Evolutionary conservation across 78 protist genomes (phyloP), one percentile per base, ranked within the genome.

Genomic region (Dictyostelium brefeldianum): DNA sequence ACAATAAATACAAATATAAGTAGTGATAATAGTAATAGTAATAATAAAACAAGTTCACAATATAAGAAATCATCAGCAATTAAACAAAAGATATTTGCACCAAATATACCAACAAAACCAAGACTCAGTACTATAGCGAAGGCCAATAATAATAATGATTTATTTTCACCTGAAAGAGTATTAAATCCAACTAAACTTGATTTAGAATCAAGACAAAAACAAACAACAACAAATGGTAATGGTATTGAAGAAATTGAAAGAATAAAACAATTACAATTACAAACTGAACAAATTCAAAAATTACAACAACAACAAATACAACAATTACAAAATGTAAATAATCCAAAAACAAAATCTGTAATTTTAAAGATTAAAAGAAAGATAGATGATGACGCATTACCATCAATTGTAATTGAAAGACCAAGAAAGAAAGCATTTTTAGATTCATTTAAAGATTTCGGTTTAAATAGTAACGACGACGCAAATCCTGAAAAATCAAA

Each of bases 291-390:
- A 59, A 17, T 29, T 3, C 27, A 17, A 64, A 47, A 15, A 82
- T 69, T 4, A 17, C 78, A 82, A 56, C 80, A 81, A 22, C 51
- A 43, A 62, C 77, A 81, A 18, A 47, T 22, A 20, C 59, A 64
- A 0, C 77, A 81, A 81, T 57, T 43, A 64, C 75, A 62, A 57
- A 59, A n/a, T 12, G 6, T 69, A 5, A 67, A 15, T 15, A 67
- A 67, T 67, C 29, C 27, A 67, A 17, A 36, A 67, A 20, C 4
- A 31, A 85, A 85, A 75, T 48, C 43, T 29, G 64, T 74, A 4
- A 73, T 85, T 59, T 43, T 85, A 46, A 85, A 85, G 47, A 85
- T 85, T 20, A 85, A 85, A 64, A 85, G 92, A 85, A 85, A 85
- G 64, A 85, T 85, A 14, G 92, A 85, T 14, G 92, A 85, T 73